Base-by-base conservation (phyloP, 768 basidiomycete species). In the Psilocybe cyanescens region DNA sequence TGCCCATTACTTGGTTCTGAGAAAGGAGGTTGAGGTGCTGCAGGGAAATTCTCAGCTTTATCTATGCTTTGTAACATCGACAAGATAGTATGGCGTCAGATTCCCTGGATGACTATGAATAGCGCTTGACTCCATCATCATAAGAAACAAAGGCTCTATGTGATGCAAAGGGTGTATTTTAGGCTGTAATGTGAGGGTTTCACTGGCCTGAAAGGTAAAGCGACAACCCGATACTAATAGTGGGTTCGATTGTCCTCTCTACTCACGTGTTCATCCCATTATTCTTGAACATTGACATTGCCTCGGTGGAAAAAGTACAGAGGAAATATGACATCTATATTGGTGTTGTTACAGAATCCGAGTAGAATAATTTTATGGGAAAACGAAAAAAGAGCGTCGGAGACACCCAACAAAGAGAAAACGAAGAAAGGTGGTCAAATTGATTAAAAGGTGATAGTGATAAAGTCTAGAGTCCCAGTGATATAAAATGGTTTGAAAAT, bases 1-100 rank as follows among this genome's bases (percentile, higher is more conserved):
- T 69, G 47, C 68, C 48, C 81, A 82, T 35, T 35, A 35, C 6
- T 35, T 82, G 58, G 30, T 62, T 17, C 8, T 61, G 48, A n/a
- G 24, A 49, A 33, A 31, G 24, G 54, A 44, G 11, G 46, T 9
- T 24, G 47, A 28, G 33, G 35, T n/a, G 30, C 31, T 2, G 39
- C 41, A 44, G 14, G 33, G 29, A 5, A 33, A n/a, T n/a, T 28
- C 14, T 46, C 35, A 31, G 31, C 29, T 37, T 48, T 54, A 44
- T 46, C 28, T 52, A 33, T 35, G 19, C 3, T 35, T 31, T 41
- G 31, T 49, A 35, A 35, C 33, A 35, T 35, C 33, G 33, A 7
- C 35, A 37, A 45, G 28, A 54, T 33, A 24, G 24, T 24, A 55
- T 58, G 56, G 33, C 49, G 55, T 53, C 55, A 57, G 44, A 52